Evolutionary conservation across 805 yeast genomes (phyloP), one percentile per base, ranked within the genome.

Genomic region (Lachancea lanzarotensis): DNA sequence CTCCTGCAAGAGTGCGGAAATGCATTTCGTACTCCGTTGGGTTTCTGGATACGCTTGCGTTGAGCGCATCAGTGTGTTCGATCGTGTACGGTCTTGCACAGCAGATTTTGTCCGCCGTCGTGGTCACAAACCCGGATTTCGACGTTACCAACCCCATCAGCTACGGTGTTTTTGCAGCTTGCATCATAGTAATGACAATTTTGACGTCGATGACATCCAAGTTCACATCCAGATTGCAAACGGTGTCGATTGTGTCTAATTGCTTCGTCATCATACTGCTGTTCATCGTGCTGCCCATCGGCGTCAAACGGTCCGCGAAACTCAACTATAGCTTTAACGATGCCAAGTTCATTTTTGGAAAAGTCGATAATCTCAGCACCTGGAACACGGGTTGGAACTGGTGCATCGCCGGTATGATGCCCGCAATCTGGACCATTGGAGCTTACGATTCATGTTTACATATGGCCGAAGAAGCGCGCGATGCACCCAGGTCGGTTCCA

Each of bases 361-460:
- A 71, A 38, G 68, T 73, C 42, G 66, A 72, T 26, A 79, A 78
- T 56, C 59, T 58, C 39, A 67, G 78, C 17, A 71, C 69, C 25
- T 81, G 84, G 80, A 72, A 79, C 10, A 63, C 60, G 32, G 84
- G 84, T 27, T 79, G 82, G 80, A 70, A 77, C 68, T 56, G 69
- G 51, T 57, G 73, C 43, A 67, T 78, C 53, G 65, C 62, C 43
- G 68, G 75, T 11, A 75, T 79, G 72, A 73, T 78, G 75, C 79
- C 87, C 0, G 78, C 81, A 2, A 75, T 82, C 49, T 83, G 91
- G 90, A 81, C 87, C 17, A 80, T 82, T 62, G 84, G 85, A 25
- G 81, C 84, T 0, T 81, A 80, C 60, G 89, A 82, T 59, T 75
- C 84, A 4, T 78, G 82, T 54, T 76, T 82, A 40, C 89, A 82